These are phyloP conservation scores for Micromonas pusilla DNA, from an alignment of 139 green algal genomes.

Conservation along the genomic window DNA sequence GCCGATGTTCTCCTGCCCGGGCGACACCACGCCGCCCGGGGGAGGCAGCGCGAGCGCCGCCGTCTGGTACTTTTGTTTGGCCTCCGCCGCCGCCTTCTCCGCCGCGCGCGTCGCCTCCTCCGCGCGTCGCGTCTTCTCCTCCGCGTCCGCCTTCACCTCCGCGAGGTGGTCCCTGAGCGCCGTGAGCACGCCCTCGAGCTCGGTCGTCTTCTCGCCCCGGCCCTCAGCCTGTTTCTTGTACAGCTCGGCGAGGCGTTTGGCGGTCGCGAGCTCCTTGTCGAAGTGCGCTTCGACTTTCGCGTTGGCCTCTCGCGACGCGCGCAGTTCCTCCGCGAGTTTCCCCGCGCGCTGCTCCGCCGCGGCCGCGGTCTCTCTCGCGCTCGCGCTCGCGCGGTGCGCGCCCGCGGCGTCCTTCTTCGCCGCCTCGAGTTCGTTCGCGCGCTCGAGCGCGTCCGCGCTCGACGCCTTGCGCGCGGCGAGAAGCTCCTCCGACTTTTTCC, in stretches of 20 bases:
- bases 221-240: background rate
- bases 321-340: background rate
- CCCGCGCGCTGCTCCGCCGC: too few species aligned
- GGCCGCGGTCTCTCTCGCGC: background rate
- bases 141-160: background rate
- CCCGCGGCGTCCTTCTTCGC: background rate
- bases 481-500: slow-evolving; percentile 11
- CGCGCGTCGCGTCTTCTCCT: slow-evolving; percentile 4
- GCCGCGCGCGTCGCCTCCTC: slow-evolving; percentile 8
- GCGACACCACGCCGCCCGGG: too few species aligned
- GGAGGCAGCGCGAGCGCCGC: background rate
- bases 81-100: background rate
- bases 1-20: too few species aligned
- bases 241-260: slow-evolving; percentile 6
- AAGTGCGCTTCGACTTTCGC: background rate
- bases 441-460: background rate
- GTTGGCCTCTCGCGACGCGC: too few species aligned
- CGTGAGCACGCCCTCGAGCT: background rate
- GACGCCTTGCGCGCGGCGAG: background rate
- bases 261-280: slow-evolving; percentile 1
- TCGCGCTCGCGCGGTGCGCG: background rate
- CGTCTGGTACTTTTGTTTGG: background rate
- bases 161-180: background rate
- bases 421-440: background rate
- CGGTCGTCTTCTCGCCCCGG: background rate